phyloP scores from a whole-genome alignment of 768 basidiomycete genomes.

The Cantharellus anzutake region DNA sequence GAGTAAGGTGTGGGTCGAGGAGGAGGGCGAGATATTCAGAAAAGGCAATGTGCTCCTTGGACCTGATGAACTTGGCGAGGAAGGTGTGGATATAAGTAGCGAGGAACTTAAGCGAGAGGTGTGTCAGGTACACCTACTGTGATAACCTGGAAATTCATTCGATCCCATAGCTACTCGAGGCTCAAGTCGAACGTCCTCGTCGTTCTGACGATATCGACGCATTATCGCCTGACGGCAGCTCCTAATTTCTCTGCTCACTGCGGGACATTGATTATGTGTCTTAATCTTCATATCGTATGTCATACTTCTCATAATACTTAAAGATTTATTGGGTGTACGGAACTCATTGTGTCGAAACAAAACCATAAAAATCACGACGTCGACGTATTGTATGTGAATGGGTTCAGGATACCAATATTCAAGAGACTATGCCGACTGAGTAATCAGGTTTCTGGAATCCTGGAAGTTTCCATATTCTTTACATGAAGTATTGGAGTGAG shows the following conservation, averaged over 20 bases:
- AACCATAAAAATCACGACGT: too few relatives aligned
- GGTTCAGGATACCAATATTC: too few relatives aligned
- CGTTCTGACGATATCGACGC: neutral
- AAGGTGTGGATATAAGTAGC: slow-evolving; percentile 30
- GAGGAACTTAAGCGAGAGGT: slow-evolving; percentile 57
- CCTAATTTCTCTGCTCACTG: too few relatives aligned
- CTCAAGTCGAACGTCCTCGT: neutral
- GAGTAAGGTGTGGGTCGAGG: slow-evolving; percentile 58
- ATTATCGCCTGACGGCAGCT: too few relatives aligned
- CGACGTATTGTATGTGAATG: too few relatives aligned
- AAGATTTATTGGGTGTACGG: too few relatives aligned
- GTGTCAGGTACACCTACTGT: neutral
- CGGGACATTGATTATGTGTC: too few relatives aligned
- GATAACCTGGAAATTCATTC: neutral
- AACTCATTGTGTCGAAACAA: too few relatives aligned
- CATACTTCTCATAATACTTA: too few relatives aligned
- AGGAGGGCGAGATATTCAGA: slow-evolving; percentile 92
- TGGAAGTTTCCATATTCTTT: neutral
- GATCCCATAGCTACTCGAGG: neutral
- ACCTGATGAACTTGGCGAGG: slow-evolving; percentile 63
- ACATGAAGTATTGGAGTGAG: neutral
- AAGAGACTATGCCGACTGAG: too few relatives aligned
- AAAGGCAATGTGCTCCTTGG: slow-evolving; percentile 69
- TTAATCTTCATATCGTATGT: too few relatives aligned
- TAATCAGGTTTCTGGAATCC: neutral